Evolutionary conservation across 768 basidiomycete genomes (phyloP).

Genomic region (Russula brevipes): DNA sequence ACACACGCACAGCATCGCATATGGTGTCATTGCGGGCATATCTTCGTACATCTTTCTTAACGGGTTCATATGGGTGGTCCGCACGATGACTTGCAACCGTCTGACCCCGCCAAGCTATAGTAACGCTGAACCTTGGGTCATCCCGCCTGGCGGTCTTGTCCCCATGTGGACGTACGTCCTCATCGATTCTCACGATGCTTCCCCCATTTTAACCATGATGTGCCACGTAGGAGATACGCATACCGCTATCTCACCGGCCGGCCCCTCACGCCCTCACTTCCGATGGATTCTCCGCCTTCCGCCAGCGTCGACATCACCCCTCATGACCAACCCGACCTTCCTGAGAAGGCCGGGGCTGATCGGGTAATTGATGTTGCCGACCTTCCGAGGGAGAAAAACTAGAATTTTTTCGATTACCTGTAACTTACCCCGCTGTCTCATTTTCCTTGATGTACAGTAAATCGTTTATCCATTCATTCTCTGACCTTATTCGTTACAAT

Average conservation of each 20-base stretch:
- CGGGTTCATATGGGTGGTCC: slow-evolving; percentile 55
- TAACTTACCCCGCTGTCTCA: neutral
- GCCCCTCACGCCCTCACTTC: neutral
- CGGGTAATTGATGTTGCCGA: neutral
- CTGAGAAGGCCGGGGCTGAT: neutral
- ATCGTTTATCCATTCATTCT: neutral
- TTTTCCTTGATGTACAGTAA: neutral
- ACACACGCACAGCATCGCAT: slow-evolving; percentile 59
- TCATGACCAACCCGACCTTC: neutral
- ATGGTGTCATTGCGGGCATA: slow-evolving; percentile 82
- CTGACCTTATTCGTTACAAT: too few relatives aligned
- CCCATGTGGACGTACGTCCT: slow-evolving; percentile 57
- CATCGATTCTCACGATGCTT: neutral
- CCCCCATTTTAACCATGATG: neutral
- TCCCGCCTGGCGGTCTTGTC: slow-evolving; percentile 65
- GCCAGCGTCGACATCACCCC: neutral
- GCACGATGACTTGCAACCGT: slow-evolving; percentile 51
- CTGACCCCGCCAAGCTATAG: slow-evolving; percentile 62
- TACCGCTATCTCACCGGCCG: neutral
- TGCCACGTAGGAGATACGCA: neutral
- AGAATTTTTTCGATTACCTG: too few relatives aligned
- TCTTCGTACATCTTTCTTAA: slow-evolving; percentile 68
- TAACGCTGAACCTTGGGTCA: slow-evolving; percentile 58
- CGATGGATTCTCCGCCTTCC: neutral
- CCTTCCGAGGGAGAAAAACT: neutral